phyloP scores from a whole-genome alignment of 441 rosid genomes.

The Eruca vesicaria region DNA sequence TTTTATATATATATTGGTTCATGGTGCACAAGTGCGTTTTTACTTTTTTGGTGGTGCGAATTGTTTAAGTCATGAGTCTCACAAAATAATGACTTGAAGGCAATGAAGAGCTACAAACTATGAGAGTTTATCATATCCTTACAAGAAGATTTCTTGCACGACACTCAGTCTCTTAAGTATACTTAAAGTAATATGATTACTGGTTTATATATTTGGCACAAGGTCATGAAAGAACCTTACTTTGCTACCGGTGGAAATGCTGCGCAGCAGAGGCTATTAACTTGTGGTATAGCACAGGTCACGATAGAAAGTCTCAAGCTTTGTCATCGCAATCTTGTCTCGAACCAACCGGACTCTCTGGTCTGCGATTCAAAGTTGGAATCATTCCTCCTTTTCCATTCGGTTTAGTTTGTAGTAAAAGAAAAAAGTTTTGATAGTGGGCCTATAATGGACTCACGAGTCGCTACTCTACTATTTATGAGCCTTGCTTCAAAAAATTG shows the following conservation, averaged over 20 bases:
- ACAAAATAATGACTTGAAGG: too few species aligned
- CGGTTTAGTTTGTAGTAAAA: background rate
- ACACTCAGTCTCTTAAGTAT: conserved; percentile 4
- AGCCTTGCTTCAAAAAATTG: background rate
- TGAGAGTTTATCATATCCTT: too few species aligned
- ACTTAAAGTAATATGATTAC: background rate
- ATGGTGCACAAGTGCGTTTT: too few species aligned
- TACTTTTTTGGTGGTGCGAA: too few species aligned
- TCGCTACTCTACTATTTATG: background rate
- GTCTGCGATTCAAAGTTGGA: conserved; percentile 21
- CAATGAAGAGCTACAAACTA: too few species aligned
- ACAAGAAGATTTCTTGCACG: background rate
- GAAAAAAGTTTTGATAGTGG: background rate
- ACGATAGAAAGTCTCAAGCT: conserved; percentile 7
- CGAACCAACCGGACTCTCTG: conserved; percentile 27
- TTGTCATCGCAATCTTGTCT: background rate
- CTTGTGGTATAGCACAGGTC: conserved; percentile 15
- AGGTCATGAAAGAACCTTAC: conserved; percentile 23
- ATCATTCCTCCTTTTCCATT: background rate
- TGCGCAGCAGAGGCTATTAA: conserved; percentile 15
- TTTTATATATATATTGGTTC: too few species aligned
- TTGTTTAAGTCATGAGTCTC: too few species aligned
- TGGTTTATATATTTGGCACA: background rate
- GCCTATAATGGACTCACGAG: background rate
- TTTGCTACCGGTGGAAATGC: conserved; percentile 22